A percentile compares a stretch with the other conserved stretches of the same genome.
Conservation (phyloP, 1,284 basidiomycete genomes). For the Ustilago cynodontis region DNA sequence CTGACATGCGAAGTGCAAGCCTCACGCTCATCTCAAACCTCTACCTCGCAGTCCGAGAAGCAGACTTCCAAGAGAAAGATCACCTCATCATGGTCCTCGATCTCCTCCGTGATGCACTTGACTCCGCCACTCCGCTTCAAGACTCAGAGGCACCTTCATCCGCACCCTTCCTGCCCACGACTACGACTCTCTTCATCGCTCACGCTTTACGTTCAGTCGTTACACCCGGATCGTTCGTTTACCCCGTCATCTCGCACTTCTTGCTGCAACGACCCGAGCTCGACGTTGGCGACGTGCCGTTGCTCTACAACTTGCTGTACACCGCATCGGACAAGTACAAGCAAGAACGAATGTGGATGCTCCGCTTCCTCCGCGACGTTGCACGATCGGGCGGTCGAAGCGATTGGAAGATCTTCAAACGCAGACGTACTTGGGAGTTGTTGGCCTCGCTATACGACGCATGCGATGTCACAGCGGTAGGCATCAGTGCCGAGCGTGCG, state of each 20-base stretch:
- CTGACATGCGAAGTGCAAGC: conserved; percentile 74
- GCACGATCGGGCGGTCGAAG: conserved; percentile 76
- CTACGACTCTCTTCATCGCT: conserved; percentile 82
- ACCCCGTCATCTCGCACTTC: conserved; percentile 83
- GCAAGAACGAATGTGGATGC: conserved; percentile 84
- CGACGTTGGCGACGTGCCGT: conserved; percentile 82
- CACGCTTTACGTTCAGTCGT: conserved; percentile 83
- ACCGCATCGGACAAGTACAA: conserved; percentile 80
- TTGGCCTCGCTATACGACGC: conserved; percentile 81
- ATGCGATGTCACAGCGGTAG: conserved; percentile 71
- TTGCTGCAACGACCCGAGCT: conserved; percentile 83
- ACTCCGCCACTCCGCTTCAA: conserved; percentile 21
- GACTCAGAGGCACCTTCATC: conserved; percentile 62
- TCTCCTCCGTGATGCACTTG: conserved; percentile 72
- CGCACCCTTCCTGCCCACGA: conserved; percentile 76
- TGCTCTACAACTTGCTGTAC: conserved; percentile 87
- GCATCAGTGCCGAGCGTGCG: conserved; percentile 17
- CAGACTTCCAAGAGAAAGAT: conserved; percentile 82
- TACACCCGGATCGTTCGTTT: conserved; percentile 82
- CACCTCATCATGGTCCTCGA: conserved; percentile 82
- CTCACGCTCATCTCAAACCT: conserved; percentile 71
- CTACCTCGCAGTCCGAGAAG: conserved; percentile 72
- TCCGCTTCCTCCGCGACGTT: conserved; percentile 84
- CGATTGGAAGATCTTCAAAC: conserved; percentile 85
- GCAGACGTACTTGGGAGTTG: conserved; percentile 88